Evolutionary conservation across 1,139 yeast genomes (phyloP).

Genomic region (Diutina scorzettiae): DNA sequence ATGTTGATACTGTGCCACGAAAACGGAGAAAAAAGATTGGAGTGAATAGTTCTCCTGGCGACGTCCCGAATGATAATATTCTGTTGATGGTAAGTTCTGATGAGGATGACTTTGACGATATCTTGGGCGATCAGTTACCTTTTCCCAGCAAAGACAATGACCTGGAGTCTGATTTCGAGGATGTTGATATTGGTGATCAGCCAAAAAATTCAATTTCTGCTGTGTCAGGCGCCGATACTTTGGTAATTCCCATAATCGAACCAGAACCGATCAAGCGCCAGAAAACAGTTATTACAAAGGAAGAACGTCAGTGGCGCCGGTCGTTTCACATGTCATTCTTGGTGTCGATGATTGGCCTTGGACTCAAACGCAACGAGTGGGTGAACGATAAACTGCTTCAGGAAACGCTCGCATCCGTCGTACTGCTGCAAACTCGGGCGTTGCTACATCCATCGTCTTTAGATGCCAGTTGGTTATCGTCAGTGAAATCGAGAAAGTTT

Average conservation of each 20-base stretch:
- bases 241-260: constrained; percentile 8
- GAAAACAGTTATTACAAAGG: constrained; percentile 27
- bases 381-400: constrained; percentile 40
- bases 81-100: background rate
- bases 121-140: background rate
- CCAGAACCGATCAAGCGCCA: constrained; percentile 6
- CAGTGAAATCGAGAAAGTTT: constrained; percentile 52
- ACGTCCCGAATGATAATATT: background rate
- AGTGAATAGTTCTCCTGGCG: background rate
- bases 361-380: constrained; percentile 62
- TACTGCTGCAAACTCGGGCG: constrained; percentile 34
- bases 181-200: constrained; percentile 17
- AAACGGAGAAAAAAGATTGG: background rate
- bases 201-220: constrained; percentile 12
- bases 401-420: constrained; percentile 23
- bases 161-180: constrained; percentile 11
- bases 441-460: constrained; percentile 33
- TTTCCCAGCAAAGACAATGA: constrained; percentile 6
- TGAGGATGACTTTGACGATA: constrained; percentile 1
- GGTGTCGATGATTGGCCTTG: constrained; percentile 50
- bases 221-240: constrained; percentile 2
- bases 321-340: constrained; percentile 51
- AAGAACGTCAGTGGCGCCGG: constrained; percentile 41
- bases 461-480: constrained; percentile 19
- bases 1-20: background rate